Evolutionary conservation across 805 yeast species (phyloP), one percentile per base, ranked within the genome.

Genomic region (Candida ponderosae): DNA sequence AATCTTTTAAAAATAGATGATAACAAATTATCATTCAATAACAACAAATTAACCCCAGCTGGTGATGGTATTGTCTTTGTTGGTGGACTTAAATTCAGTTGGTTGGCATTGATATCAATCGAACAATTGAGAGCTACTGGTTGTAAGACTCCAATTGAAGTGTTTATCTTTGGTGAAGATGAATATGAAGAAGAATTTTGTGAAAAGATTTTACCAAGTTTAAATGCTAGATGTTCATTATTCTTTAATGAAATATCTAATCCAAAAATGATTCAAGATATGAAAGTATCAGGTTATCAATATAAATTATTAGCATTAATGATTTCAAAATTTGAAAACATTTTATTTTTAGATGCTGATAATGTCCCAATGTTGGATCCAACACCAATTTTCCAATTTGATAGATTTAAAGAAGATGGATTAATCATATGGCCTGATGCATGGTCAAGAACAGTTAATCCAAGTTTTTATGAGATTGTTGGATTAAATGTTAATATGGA

Each of bases 81-180:
- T 28, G 89, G 88, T 17, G 93, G 93, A 31, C 85, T 85, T 4
- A 73, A 71, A 44, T 81, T 77, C 57, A 78, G 82, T 43, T 83
- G 89, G 74, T 66, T 79, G 41, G 70, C 85, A 14, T 57, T 82
- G 29, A 62, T 80, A 18, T 75, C 81, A 8, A 69, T 83, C 36
- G 72, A 72, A 47, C 72, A 78, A 45, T 56, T 83, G 32, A 62
- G 89, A 44, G 66, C 72, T n/a, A 54, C 71, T 9, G 84, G 86
- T 9, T 71, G 77, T n/a, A 58, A 58, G 7, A 54, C 77, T 19
- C 93, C 94, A 0, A 73, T 83, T 24, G 93, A 83, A 62, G 78
- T 83, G 8, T 69, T 81, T 46, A 70, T 83, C 48, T 86, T 87
- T 2, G 64, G 68, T 35, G 58, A 67, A 33, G 68, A 65, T 15